These are phyloP conservation scores for Vitis rotundifolia DNA, from an alignment of 164 flowering plant species.

Conservation along the genomic window DNA sequence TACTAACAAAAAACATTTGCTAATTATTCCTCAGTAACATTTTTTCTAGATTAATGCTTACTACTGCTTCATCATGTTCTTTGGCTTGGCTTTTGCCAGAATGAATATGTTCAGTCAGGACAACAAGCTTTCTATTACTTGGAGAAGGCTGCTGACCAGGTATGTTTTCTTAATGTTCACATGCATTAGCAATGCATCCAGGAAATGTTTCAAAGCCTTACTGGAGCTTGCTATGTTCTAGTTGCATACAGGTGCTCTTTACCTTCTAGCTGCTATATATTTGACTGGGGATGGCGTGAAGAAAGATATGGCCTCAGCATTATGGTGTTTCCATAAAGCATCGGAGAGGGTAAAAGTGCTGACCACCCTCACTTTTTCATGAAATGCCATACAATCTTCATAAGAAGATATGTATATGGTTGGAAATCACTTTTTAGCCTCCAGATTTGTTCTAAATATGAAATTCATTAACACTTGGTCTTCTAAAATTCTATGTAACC, in stretches of 20 bases:
- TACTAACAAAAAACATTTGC: too few species aligned
- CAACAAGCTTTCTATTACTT: conserved; percentile 88
- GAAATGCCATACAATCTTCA: too few species aligned
- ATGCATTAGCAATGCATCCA: neutral
- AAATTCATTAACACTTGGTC: neutral
- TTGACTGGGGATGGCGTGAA: conserved; percentile 91
- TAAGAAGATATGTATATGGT: neutral
- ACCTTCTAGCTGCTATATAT: conserved; percentile 84
- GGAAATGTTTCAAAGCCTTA: conserved; percentile 15
- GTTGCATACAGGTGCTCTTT: conserved; percentile 97
- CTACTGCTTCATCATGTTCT: conserved; percentile 1
- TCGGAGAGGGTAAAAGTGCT: conserved; percentile 68
- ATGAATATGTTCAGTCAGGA: conserved; percentile 69
- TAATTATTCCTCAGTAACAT: neutral
- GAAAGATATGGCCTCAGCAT: conserved; percentile 73
- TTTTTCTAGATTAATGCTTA: neutral
- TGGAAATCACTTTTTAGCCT: neutral
- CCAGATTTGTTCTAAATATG: neutral
- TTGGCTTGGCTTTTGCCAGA: conserved; percentile 35
- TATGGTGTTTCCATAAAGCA: conserved; percentile 97
- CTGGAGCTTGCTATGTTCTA: conserved; percentile 30
- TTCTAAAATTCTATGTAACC: too few species aligned
- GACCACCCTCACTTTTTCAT: too few species aligned
- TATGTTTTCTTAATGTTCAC: conserved; percentile 19
- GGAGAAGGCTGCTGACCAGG: conserved; percentile 97